These are phyloP conservation scores for Malassezia dermatis DNA, from an alignment of 1,284 basidiomycete species.

Conservation along the genomic window DNA sequence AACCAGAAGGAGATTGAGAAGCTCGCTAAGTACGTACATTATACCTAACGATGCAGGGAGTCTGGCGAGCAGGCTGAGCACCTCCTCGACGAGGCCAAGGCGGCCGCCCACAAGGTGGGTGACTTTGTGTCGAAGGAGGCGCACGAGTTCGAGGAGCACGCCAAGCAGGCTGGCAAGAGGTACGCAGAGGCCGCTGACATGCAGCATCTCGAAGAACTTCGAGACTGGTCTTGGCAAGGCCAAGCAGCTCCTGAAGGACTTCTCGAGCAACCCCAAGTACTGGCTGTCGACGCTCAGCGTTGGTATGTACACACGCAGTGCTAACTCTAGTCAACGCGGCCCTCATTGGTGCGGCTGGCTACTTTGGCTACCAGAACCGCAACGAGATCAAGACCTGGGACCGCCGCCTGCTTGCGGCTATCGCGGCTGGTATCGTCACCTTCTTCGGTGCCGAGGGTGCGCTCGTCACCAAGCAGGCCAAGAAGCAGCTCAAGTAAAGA, in stretches of 20 bases:
- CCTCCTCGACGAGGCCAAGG: slow-evolving; percentile 16
- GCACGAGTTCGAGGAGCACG: slow-evolving; percentile 23
- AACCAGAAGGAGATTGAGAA: slow-evolving; percentile 21
- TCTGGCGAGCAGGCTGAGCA: slow-evolving; percentile 17
- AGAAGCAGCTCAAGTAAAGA: slow-evolving; percentile 19
- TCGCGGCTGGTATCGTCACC: slow-evolving; percentile 31
- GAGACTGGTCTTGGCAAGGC: slow-evolving; percentile 17
- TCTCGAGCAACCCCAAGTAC: slow-evolving; percentile 38
- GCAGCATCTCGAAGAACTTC: slow-evolving; percentile 18
- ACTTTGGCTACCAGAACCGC: slow-evolving; percentile 42
- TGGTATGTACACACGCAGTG: slow-evolving; percentile 1
- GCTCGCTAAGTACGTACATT: background rate
- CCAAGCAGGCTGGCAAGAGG: slow-evolving; percentile 36
- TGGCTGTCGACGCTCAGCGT: slow-evolving; percentile 41
- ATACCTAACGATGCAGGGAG: background rate
- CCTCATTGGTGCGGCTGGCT: slow-evolving; percentile 37
- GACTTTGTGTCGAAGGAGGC: slow-evolving; percentile 22
- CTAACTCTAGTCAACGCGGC: slow-evolving; percentile 29
- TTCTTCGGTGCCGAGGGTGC: slow-evolving; percentile 36
- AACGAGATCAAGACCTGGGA: slow-evolving; percentile 34
- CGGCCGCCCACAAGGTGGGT: slow-evolving; percentile 14
- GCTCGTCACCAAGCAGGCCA: slow-evolving; percentile 9
- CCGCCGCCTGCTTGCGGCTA: slow-evolving; percentile 30
- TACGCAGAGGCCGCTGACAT: slow-evolving; percentile 5
- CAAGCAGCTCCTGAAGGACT: slow-evolving; percentile 29